Percentiles rank a stretch among this genome's conserved stretches.
Evolutionary conservation across 116 monocot species (phyloP).

Genomic region (Iris pallida): DNA sequence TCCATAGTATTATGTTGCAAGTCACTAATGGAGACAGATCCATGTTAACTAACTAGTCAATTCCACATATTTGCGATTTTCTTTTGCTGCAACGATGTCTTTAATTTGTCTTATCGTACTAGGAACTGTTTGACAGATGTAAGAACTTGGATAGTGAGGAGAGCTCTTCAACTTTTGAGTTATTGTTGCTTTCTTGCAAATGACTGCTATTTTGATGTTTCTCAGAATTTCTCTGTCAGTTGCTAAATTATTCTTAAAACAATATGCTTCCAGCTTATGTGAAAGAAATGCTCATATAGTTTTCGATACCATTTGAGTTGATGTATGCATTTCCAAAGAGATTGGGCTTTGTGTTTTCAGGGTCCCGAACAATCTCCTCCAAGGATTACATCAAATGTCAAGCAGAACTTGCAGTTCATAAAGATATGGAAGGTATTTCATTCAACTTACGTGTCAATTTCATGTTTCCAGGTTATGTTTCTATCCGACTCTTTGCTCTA

Average conservation of each 20-base stretch:
- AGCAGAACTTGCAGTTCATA: constrained; percentile 79
- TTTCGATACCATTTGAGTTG: background rate
- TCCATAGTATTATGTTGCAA: too few relatives aligned
- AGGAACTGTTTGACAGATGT: background rate
- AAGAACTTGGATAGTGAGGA: background rate
- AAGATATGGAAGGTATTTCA: constrained; percentile 68
- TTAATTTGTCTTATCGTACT: too few relatives aligned
- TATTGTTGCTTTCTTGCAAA: background rate
- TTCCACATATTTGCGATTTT: too few relatives aligned
- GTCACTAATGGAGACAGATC: too few relatives aligned
- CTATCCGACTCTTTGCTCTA: background rate
- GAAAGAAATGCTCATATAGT: background rate
- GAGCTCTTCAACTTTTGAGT: background rate
- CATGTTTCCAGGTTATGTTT: background rate
- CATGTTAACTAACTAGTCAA: too few relatives aligned
- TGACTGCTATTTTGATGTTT: background rate
- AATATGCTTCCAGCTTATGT: background rate
- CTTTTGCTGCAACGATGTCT: too few relatives aligned
- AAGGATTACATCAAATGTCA: constrained; percentile 92
- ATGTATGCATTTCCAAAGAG: background rate
- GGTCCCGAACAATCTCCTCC: constrained; percentile 53
- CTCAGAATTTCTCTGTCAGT: background rate
- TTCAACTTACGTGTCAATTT: background rate
- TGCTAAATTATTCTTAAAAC: background rate
- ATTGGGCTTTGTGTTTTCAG: constrained; percentile 28